phyloP scores from a whole-genome alignment of 208 protist species.

The Acanthamoeba sp. region DNA sequence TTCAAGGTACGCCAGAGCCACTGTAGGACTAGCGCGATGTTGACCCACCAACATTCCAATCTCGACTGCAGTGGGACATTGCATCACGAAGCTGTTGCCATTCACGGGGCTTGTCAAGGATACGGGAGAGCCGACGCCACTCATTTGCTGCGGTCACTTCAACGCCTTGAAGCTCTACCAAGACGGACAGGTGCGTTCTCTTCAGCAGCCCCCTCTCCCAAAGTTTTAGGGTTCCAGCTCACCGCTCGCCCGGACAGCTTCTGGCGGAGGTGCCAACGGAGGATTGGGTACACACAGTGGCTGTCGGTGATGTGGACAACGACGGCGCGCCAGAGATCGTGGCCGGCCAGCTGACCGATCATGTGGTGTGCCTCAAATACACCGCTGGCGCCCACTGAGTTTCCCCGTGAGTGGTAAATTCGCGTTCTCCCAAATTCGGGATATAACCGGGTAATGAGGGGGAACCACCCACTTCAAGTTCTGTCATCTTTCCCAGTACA shows the following conservation, averaged over 20 bases:
- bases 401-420: too few species aligned
- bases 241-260: neutral
- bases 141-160: constrained; percentile 51
- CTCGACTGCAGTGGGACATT: constrained; percentile 53
- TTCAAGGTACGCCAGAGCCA: neutral
- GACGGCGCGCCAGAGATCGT: constrained; percentile 27
- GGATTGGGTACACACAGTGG: constrained; percentile 43
- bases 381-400: neutral
- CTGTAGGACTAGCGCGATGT: too few species aligned
- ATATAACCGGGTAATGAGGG: too few species aligned
- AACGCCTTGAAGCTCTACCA: constrained; percentile 1
- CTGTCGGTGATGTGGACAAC: neutral
- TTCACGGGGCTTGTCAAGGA: too few species aligned
- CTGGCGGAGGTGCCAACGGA: constrained; percentile 6
- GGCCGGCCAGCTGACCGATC: neutral
- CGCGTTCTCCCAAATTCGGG: too few species aligned
- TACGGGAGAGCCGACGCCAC: neutral
- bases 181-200: neutral
- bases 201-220: neutral
- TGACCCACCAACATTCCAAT: too few species aligned
- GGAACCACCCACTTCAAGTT: too few species aligned
- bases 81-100: neutral
- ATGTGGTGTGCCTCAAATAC: neutral
- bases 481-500: too few species aligned
- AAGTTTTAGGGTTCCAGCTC: too few species aligned